Percentiles rank a stretch among this genome's conserved stretches.
These are phyloP conservation scores for Parafenestella ontariensis DNA, from an alignment of 2,329 filamentous ascomycete genomes.

Conservation along the genomic window DNA sequence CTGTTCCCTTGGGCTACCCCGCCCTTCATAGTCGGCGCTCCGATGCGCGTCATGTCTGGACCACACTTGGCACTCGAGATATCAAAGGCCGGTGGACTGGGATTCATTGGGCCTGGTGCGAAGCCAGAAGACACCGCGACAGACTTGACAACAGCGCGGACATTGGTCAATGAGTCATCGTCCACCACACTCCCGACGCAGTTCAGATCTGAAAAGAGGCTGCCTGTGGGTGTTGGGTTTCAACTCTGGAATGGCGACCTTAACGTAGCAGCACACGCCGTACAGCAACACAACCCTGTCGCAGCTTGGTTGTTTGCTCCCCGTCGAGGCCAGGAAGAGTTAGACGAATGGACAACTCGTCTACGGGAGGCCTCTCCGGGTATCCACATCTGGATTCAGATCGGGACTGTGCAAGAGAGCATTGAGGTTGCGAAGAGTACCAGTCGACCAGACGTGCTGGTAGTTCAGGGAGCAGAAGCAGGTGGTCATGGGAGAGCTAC, in stretches of 20 bases:
- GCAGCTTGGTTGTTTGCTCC: slow-evolving; percentile 73
- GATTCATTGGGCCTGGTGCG: slow-evolving; percentile 51
- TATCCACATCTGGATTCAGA: slow-evolving; percentile 64
- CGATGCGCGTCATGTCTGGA: slow-evolving; percentile 69
- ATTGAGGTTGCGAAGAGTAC: slow-evolving; percentile 56
- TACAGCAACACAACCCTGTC: slow-evolving; percentile 61
- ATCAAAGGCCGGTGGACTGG: slow-evolving; percentile 55
- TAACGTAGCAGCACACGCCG: slow-evolving; percentile 58
- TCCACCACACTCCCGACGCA: background rate
- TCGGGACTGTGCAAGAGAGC: slow-evolving; percentile 65
- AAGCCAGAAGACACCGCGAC: slow-evolving; percentile 42
- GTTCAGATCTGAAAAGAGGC: slow-evolving; percentile 14
- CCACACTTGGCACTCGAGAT: slow-evolving; percentile 65
- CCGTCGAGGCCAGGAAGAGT: slow-evolving; percentile 40
- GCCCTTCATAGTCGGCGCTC: slow-evolving; percentile 66
- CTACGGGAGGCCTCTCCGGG: slow-evolving; percentile 41
- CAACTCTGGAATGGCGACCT: slow-evolving; percentile 58
- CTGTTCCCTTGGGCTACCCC: slow-evolving; percentile 58
- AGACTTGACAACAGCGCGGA: slow-evolving; percentile 8
- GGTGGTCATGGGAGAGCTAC: slow-evolving; percentile 66
- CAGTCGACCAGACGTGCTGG: slow-evolving; percentile 60
- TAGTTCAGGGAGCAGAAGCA: slow-evolving; percentile 68
- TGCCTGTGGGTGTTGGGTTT: slow-evolving; percentile 67
- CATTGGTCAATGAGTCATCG: slow-evolving; percentile 1
- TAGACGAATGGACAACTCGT: slow-evolving; percentile 38